Evolutionary conservation across 2,329 filamentous ascomycete genomes (phyloP).

Genomic region (Colletotrichum sp.): DNA sequence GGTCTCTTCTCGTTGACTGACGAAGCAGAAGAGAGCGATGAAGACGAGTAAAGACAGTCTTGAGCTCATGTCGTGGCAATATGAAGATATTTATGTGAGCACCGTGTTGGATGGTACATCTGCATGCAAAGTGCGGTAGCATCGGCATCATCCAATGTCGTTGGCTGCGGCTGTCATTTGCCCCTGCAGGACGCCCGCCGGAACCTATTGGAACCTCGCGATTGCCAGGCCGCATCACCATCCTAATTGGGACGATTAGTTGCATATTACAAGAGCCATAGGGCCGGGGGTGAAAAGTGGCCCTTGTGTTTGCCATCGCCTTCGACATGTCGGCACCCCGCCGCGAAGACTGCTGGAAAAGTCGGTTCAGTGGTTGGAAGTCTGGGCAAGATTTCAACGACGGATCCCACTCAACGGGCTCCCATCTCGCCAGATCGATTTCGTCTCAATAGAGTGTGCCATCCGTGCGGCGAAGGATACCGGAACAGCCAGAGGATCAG

Average conservation of each 20-base stretch:
- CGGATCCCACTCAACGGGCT: not conserved
- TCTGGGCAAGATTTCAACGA: not conserved
- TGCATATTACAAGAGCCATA: not conserved
- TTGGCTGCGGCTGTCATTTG: not conserved
- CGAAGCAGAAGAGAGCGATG: not conserved
- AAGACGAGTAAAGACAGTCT: not conserved
- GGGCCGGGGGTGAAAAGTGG: not conserved
- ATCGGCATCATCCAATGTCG: not conserved
- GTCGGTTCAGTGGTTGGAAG: not conserved
- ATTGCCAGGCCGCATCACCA: not conserved
- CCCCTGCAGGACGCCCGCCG: not conserved
- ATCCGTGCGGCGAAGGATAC: not conserved
- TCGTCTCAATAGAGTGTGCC: not conserved
- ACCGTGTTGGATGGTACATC: not conserved
- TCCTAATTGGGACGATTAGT: not conserved
- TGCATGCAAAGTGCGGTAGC: not conserved
- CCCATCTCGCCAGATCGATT: not conserved
- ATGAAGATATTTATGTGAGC: not conserved
- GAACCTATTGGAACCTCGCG: not conserved
- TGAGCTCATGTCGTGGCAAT: not conserved
- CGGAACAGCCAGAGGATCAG: not conserved
- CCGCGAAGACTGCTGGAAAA: not conserved
- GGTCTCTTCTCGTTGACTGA: not conserved
- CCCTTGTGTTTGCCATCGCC: not conserved
- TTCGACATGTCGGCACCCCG: not conserved